A percentile compares a stretch with the other conserved stretches of the same genome.
phyloP scores from a whole-genome alignment of 768 basidiomycete species.

The Tulasnella sp. region DNA sequence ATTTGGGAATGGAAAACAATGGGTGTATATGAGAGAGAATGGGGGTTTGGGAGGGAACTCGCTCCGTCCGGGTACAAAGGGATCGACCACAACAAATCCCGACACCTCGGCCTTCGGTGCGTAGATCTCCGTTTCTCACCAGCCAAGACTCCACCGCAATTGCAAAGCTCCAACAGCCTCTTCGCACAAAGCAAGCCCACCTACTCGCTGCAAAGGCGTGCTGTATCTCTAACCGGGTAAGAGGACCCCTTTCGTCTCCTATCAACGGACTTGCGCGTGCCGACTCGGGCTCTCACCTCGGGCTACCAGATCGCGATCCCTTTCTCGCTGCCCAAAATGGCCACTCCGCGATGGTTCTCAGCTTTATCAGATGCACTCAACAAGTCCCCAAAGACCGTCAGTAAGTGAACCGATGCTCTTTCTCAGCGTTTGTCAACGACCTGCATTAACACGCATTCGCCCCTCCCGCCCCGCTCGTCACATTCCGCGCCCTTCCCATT shows the following conservation, averaged over 20 bases:
- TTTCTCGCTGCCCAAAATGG: not conserved
- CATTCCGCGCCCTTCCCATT: not conserved
- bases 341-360: conserved; percentile 7
- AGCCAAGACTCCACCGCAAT: not conserved
- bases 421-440: not conserved
- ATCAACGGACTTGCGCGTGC: not conserved
- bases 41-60: not conserved
- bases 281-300: not conserved
- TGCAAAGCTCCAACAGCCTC: too few relatives aligned
- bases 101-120: not conserved
- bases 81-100: not conserved
- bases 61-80: not conserved
- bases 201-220: not conserved
- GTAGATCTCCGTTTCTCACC: not conserved
- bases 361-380: conserved; percentile 1
- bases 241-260: not conserved
- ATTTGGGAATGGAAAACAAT: not conserved
- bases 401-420: not conserved
- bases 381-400: conserved; percentile 6
- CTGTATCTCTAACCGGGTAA: not conserved
- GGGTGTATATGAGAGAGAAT: not conserved
- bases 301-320: not conserved
- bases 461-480: not conserved
- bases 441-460: not conserved
- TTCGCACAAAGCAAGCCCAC: not conserved